Evolutionary conservation across 106 monocot genomes (phyloP).

Genomic region (Vanilla planifolia): DNA sequence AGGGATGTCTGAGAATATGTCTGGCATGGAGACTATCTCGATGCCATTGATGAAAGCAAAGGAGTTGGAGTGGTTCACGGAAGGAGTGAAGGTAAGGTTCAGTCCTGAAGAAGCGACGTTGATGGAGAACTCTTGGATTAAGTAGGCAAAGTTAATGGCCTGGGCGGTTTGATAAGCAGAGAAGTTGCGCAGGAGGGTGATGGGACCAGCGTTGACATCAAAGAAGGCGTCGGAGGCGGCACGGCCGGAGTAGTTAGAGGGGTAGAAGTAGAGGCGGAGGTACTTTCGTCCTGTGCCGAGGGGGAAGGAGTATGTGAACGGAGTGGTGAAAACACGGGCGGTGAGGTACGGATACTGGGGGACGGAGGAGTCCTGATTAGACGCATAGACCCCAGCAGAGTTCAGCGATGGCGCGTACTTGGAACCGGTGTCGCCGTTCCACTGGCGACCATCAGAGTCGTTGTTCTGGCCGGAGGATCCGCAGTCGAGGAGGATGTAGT

Average conservation of each 20-base stretch:
- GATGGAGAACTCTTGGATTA: constrained; percentile 55
- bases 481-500: constrained; percentile 10
- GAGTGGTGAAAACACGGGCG: not conserved
- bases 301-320: constrained; percentile 10
- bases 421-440: constrained; percentile 10
- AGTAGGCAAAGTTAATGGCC: constrained; percentile 36
- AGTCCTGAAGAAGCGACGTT: constrained; percentile 35
- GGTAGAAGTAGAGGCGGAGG: constrained; percentile 70
- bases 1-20: constrained; percentile 27
- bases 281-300: constrained; percentile 1
- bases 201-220: constrained; percentile 39
- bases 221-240: constrained; percentile 37
- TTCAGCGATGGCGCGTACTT: constrained; percentile 1
- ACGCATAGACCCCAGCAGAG: not conserved
- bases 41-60: constrained; percentile 87
- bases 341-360: constrained; percentile 3
- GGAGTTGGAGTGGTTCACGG: constrained; percentile 17
- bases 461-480: constrained; percentile 4
- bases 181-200: constrained; percentile 71
- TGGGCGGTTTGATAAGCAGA: constrained; percentile 38
- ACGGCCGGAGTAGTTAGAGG: constrained; percentile 26
- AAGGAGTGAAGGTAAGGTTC: constrained; percentile 62
- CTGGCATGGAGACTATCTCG: constrained; percentile 58
- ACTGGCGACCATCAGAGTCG: not conserved
- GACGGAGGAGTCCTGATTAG: constrained; percentile 3